These are phyloP conservation scores for Sorghum bicolor DNA, from an alignment of 176 grass and related monocot genomes.

Conservation along the genomic window Sorghum_bicolor_NCBIv3 NC_012873.2:10362501-10363000, in stretches of 20 bases:
- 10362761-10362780: background rate
- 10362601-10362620: background rate
- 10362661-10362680: background rate
- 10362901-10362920: background rate
- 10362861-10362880: background rate
- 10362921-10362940: background rate
- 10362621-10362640: background rate
- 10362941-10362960: background rate
- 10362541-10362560: background rate
- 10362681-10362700: background rate
- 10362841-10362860: background rate
- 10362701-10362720: background rate
- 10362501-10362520: background rate
- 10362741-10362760: background rate
- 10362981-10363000: background rate
- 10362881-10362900: background rate
- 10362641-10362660: background rate
- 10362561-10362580: background rate
- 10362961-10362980: background rate
- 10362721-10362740: background rate
- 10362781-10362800: background rate
- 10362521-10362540: background rate
- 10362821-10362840: too few relatives aligned
- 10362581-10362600: background rate
- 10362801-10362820: background rate